These are phyloP conservation scores for Tricholoma flavovirens DNA, from an alignment of 768 basidiomycete genomes.

Conservation along the genomic window DNA sequence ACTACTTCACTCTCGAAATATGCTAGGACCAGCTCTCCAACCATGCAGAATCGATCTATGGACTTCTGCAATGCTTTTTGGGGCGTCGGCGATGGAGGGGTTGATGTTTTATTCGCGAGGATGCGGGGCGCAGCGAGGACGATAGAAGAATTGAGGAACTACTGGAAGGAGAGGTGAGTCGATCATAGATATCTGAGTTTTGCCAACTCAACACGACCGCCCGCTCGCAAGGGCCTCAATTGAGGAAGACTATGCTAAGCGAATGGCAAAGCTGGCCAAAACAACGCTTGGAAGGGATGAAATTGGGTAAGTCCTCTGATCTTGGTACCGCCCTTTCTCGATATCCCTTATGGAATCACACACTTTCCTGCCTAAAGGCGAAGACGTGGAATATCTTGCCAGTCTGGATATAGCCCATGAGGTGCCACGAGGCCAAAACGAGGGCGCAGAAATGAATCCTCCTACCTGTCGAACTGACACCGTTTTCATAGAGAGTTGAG, in stretches of 20 bases:
- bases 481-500: conserved; percentile 62
- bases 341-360: background rate
- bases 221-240: conserved; percentile 60
- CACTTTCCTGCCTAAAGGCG: background rate
- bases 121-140: conserved; percentile 84
- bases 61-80: conserved; percentile 99
- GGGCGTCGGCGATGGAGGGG: conserved; percentile 82
- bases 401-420: background rate
- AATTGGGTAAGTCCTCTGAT: conserved; percentile 63
- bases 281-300: conserved; percentile 78
- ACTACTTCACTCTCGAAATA: conserved; percentile 75
- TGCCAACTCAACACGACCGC: conserved; percentile 1
- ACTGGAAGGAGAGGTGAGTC: conserved; percentile 91
- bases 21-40: conserved; percentile 52
- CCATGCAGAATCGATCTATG: conserved; percentile 42
- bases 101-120: conserved; percentile 84
- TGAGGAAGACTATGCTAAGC: conserved; percentile 94
- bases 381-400: background rate
- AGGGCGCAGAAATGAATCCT: background rate
- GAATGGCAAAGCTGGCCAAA: conserved; percentile 74
- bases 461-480: conserved; percentile 17
- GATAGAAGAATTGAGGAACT: conserved; percentile 79
- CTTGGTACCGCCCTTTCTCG: background rate
- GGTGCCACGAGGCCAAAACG: background rate
- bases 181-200: background rate